phyloP scores from a whole-genome alignment of 2,329 filamentous ascomycete species.

The Paraconiothyrium brasiliense region DNA sequence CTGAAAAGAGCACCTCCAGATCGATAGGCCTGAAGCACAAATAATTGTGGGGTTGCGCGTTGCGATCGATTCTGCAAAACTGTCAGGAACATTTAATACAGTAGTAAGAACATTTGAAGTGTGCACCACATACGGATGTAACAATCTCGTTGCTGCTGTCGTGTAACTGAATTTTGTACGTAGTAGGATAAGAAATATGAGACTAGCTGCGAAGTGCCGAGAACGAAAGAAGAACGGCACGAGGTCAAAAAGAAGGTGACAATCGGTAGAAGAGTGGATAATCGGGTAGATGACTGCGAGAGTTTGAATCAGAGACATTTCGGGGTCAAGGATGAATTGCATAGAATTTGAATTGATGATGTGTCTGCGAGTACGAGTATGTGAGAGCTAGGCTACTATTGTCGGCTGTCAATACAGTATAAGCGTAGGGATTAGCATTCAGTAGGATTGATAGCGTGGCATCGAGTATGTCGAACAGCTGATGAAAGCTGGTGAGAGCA shows the following conservation, averaged over 20 bases:
- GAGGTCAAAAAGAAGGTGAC: constrained; percentile 7
- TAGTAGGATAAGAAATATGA: constrained; percentile 2
- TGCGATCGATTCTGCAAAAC: constrained; percentile 13
- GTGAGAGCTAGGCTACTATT: background rate
- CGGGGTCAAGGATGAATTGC: background rate
- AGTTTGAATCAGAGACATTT: background rate
- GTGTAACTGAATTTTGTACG: too few relatives aligned
- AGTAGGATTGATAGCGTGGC: too few relatives aligned
- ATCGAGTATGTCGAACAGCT: too few relatives aligned
- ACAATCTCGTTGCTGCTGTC: too few relatives aligned
- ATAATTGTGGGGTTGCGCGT: constrained; percentile 13
- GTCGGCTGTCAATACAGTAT: too few relatives aligned
- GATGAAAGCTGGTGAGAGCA: too few relatives aligned
- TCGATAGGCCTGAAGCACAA: constrained; percentile 29
- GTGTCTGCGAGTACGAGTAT: background rate
- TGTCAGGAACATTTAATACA: constrained; percentile 10
- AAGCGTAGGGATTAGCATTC: too few relatives aligned
- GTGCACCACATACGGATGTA: too few relatives aligned
- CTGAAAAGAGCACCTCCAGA: constrained; percentile 7
- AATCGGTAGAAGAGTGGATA: constrained; percentile 6
- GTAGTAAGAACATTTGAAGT: too few relatives aligned
- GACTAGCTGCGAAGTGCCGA: background rate
- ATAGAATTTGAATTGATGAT: too few relatives aligned
- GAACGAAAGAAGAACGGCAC: background rate
- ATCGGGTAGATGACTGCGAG: constrained; percentile 5